Percentiles rank a stretch among this genome's conserved stretches.
phyloP scores from a whole-genome alignment of 2,329 filamentous ascomycete species.

The Aspergillus spinulosporus region DNA sequence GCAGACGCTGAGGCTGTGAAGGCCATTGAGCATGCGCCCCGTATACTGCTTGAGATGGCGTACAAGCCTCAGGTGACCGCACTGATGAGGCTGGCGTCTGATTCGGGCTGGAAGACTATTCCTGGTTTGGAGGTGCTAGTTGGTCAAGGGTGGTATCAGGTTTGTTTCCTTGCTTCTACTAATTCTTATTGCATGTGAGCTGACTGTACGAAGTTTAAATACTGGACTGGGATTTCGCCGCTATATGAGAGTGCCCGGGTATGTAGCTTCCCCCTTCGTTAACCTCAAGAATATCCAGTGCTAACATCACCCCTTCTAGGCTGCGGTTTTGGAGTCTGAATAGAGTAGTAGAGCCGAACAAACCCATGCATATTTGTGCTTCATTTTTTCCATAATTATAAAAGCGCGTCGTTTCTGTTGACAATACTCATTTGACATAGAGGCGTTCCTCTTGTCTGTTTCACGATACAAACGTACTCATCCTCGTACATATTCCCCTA shows the following conservation, averaged over 20 bases:
- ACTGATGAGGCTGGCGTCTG: conserved; percentile 78
- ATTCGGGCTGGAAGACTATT: conserved; percentile 77
- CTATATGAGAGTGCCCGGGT: conserved; percentile 69
- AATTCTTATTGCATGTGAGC: neutral
- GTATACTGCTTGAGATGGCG: conserved; percentile 87
- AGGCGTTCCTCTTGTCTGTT: no score
- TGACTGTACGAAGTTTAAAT: conserved; percentile 61
- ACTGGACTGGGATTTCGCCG: conserved; percentile 80
- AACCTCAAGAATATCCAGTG: neutral
- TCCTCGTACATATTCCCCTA: no score
- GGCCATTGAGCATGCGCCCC: conserved; percentile 42
- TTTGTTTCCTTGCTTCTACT: conserved; percentile 45
- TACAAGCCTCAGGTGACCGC: conserved; percentile 85
- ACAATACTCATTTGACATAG: no score
- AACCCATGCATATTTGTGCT: neutral
- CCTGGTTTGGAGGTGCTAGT: conserved; percentile 86
- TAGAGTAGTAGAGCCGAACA: neutral
- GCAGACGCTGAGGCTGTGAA: conserved; percentile 45
- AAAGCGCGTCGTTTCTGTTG: conserved; percentile 4
- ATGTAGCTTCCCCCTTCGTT: neutral
- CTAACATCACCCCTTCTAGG: conserved; percentile 1
- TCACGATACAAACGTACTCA: no score
- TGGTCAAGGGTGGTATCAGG: conserved; percentile 81
- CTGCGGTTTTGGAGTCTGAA: conserved; percentile 11
- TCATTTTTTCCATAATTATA: conserved; percentile 3